Evolutionary conservation across 1,139 yeast genomes (phyloP), one percentile per base, ranked within the genome.

Genomic region (Zygoascus hellenicus): DNA sequence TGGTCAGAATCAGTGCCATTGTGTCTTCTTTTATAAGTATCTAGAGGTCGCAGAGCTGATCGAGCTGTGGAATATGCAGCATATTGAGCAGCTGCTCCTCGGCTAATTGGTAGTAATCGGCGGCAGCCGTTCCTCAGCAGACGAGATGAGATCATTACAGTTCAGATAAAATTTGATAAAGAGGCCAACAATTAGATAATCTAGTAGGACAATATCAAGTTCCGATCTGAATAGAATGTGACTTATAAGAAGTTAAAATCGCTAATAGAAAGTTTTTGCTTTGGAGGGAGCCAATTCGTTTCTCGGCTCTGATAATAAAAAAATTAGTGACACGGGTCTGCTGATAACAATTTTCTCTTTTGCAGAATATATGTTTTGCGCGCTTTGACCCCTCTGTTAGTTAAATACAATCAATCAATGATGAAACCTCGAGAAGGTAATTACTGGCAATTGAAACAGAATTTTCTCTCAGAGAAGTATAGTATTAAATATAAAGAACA

Each of bases 21-120:
- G 69, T 92, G 98, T 60, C 97, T 85, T 63, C 94, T 78, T 45
- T 87, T 78, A 66, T 90, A 92, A 2, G 94, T 83, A 63, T 92
- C 98, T 50, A 87, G 70, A 10, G 76, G 74, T 14, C 48, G 53
- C 50, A 55, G 37, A 14, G 57, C 53, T 16, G 38, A 31, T 9
- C 11, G 17, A 15, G 11, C 16, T 1, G 43, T 41, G 15, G 38
- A 41, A 37, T 41, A 41, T 30, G 32, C 31, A 3, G 31, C 35
- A 9, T 26, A 36, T 17, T 29, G 39, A 14, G 16, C 30, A 36
- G 30, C 38, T 9, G 38, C 19, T 29, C 30, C 39, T 9, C 39
- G 39, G n/a, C 29, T 19, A 19, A 36, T 6, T 3, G 39, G 29
- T 11, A 15, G 14, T 5, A 36, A 15, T 13, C 39, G 11, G 22